Evolutionary conservation across 2,329 filamentous ascomycete species (phyloP).

Genomic region (Rhynchosporium agropyri): DNA sequence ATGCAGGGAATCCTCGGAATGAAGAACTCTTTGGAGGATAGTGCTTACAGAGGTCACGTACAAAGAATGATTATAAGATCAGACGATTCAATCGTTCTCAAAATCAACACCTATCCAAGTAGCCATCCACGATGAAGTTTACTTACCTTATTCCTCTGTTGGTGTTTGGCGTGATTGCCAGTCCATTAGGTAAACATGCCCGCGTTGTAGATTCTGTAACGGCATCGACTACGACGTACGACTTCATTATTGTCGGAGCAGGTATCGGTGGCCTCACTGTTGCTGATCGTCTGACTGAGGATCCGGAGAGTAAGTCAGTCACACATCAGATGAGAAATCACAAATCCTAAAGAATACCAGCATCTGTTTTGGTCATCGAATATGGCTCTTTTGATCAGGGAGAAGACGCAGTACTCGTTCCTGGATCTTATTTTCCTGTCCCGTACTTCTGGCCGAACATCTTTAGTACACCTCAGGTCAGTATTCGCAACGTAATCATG

Average conservation of each 20-base stretch:
- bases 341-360: conserved; percentile 8
- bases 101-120: neutral
- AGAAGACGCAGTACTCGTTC: conserved; percentile 48
- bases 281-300: conserved; percentile 29
- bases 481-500: neutral
- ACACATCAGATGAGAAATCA: conserved; percentile 27
- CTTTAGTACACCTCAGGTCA: conserved; percentile 21
- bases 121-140: neutral
- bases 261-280: conserved; percentile 27
- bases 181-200: conserved; percentile 35
- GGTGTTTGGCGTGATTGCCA: neutral
- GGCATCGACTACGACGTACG: conserved; percentile 21
- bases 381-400: conserved; percentile 52
- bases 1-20: neutral
- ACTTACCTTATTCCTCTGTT: neutral
- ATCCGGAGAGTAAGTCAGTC: conserved; percentile 35
- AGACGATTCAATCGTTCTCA: neutral
- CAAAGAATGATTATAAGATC: neutral
- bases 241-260: conserved; percentile 44
- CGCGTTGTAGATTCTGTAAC: conserved; percentile 13
- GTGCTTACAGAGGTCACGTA: neutral
- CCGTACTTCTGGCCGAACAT: conserved; percentile 50
- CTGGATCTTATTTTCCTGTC: conserved; percentile 48
- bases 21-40: neutral
- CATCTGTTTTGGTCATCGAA: conserved; percentile 51